Evolutionary conservation across 495 filamentous ascomycete species (phyloP), one percentile per base, ranked within the genome.

Genomic region (Penicillium daleae): DNA sequence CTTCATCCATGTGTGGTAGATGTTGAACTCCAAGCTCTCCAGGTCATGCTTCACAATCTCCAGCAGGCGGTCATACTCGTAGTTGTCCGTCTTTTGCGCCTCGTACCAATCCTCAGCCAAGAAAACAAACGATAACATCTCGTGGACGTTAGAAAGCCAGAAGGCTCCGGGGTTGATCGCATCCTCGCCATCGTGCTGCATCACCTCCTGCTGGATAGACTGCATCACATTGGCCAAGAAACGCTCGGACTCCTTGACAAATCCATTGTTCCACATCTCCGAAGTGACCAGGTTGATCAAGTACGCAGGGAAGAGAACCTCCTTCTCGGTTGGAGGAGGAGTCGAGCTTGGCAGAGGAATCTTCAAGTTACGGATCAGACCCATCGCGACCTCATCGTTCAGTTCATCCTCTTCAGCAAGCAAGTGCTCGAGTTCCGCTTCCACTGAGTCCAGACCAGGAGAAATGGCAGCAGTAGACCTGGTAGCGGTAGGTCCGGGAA

Each of bases 1-100:
- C 82, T 99, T 99, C 95, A 99, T 99, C 95, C 95, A 99, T 12
- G 95, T 99, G 77, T 99, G 96, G 77, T 99, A 99, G 72, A 99
- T 98, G 81, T 99, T 99, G 85, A 99, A 99, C 77, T 99, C 95
- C 48, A 99, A 81, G 76, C 92, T 97, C 80, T 99, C 95, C 54
- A 99, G 82, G 68, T 99, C 95, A 69, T 98, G 95, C 83, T 99
- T 99, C 64, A 98, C 95, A 71, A 99, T 98, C 73, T 99, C 95
- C 69, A 99, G 78, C 33, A 99, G 83, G 63, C 96, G 90, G 78
- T 99, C 96, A 67, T 99, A 99, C 79, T 98, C 95, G 75, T 94
- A 97, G 70, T 99, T 97, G 72, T 98, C 96, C 51, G 93, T 96
- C 84, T 99, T 99, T 74, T 99, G 95, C 29, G 93, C 90, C 81